These are phyloP conservation scores for Phytophthora ramorum DNA, from an alignment of 352 stramenopile species.

Conservation along the genomic window DNA sequence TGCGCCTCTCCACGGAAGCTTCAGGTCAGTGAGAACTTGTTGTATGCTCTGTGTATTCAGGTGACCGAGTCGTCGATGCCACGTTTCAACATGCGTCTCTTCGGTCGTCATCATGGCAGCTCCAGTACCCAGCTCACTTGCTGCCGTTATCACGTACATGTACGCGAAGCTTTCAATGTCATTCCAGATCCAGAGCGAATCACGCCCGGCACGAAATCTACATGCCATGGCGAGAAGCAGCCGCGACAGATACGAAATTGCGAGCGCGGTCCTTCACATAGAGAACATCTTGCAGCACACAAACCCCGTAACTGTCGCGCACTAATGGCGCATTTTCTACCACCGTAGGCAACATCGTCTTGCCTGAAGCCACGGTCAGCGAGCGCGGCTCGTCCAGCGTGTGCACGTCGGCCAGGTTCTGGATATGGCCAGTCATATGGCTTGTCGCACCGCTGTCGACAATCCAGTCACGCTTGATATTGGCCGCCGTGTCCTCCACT, in stretches of 20 bases:
- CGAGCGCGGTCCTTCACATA: conserved; percentile 12
- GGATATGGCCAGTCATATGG: conserved; percentile 14
- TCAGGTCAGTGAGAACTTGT: conserved; percentile 1
- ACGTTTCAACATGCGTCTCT: conserved; percentile 3
- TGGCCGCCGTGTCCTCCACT: conserved; percentile 4
- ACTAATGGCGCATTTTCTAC: background rate
- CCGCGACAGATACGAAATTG: conserved; percentile 13
- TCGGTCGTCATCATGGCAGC: background rate
- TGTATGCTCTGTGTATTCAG: conserved; percentile 11
- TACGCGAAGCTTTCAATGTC: background rate
- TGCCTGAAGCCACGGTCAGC: conserved; percentile 8
- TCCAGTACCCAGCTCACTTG: background rate
- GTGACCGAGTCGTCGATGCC: conserved; percentile 1
- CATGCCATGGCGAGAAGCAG: conserved; percentile 9
- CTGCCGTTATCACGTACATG: conserved; percentile 10
- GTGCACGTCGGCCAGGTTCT: conserved; percentile 10
- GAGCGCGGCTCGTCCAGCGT: background rate
- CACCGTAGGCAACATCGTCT: conserved; percentile 1
- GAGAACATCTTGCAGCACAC: conserved; percentile 13
- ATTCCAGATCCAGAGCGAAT: background rate
- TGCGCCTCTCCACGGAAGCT: background rate
- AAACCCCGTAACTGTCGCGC: background rate
- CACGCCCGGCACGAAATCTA: background rate
- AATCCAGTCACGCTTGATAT: conserved; percentile 12
- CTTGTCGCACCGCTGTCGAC: conserved; percentile 12